Evolutionary conservation across 2,329 filamentous ascomycete genomes (phyloP), one percentile per base, ranked within the genome.

Genomic region (Xylaria hypoxylon): DNA sequence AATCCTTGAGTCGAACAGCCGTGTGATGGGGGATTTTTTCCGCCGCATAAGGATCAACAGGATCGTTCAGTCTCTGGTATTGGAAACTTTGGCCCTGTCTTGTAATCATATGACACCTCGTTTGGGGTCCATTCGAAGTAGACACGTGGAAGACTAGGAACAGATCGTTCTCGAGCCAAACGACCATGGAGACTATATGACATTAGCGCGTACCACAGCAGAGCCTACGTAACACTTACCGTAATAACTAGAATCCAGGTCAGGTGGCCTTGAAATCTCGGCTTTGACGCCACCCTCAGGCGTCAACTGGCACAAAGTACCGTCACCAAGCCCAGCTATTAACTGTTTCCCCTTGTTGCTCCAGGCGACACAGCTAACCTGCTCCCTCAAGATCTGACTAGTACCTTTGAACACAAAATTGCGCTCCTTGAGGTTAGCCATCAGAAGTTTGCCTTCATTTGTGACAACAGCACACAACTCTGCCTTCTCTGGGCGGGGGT

Each of bases 311-410:
- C 87, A 86, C 59, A 91, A 89, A 13, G 89, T 90, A 64, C 96
- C 96, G 79, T 97, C 89, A 6, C 85, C 89, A 72, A 96, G 83
- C 17, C 96, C 96, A 71, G 93, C 94, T 50, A 97, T 90, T 48
- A 99, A 83, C 77, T 98, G 95, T 78, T 97, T 99, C 52, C 96
- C 96, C 77, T 90, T 93, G 67, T 89, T 91, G 78, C 96, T 99
- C 96, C 96, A 99, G 62, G 92, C 90, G 5, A 93, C 86, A 74
- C 92, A 96, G 76, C 90, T 94, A 31, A 97, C 94, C 53, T 91
- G 90, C 31, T 86, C 83, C 74, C 90, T 92, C 69, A 97, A 82
- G 0, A 74, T 82, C 69, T 81, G 85, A 38, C 92, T 92, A 70
- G 88, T 88, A 22, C 84, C 73, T 1, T 87, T 87, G 38, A 82